A percentile compares a stretch with the other conserved stretches of the same genome.
Conservation (phyloP, 2,329 filamentous ascomycete genomes). For the Aaosphaeria arxii region DNA sequence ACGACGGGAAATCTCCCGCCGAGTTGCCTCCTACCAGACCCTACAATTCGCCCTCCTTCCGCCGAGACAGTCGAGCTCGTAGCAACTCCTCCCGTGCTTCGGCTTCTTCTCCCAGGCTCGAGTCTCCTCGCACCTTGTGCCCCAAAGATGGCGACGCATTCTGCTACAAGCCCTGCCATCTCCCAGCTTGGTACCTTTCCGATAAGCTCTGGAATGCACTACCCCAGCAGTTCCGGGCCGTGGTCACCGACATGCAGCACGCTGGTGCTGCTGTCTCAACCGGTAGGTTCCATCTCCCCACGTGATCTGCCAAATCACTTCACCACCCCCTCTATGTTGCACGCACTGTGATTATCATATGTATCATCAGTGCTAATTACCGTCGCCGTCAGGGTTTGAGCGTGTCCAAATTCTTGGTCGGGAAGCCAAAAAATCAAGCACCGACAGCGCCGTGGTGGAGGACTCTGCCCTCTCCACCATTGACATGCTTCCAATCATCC, state of each 20-base stretch:
- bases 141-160: slow-evolving; percentile 37
- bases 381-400: slow-evolving; percentile 20
- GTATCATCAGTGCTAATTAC: not conserved
- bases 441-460: slow-evolving; percentile 7
- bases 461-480: slow-evolving; percentile 9
- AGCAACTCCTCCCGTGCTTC: not conserved
- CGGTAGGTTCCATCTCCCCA: slow-evolving; percentile 23
- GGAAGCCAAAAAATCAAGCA: not conserved
- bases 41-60: not conserved
- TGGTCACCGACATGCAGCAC: slow-evolving; percentile 38
- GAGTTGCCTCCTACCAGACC: not conserved
- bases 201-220: slow-evolving; percentile 36
- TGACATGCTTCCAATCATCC: slow-evolving; percentile 9
- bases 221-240: slow-evolving; percentile 30
- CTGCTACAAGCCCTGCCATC: slow-evolving; percentile 34
- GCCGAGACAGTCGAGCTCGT: not conserved
- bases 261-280: slow-evolving; percentile 46
- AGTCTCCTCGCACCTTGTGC: slow-evolving; percentile 27
- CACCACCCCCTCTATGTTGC: slow-evolving; percentile 4
- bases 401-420: slow-evolving; percentile 27
- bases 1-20: not conserved
- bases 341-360: slow-evolving; percentile 1
- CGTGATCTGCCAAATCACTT: not conserved
- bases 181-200: slow-evolving; percentile 38
- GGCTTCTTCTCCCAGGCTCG: not conserved